Evolutionary conservation across 2,329 filamentous ascomycete species (phyloP), one percentile per base, ranked within the genome.

Genomic region (Chaetoscypha palmicola): DNA sequence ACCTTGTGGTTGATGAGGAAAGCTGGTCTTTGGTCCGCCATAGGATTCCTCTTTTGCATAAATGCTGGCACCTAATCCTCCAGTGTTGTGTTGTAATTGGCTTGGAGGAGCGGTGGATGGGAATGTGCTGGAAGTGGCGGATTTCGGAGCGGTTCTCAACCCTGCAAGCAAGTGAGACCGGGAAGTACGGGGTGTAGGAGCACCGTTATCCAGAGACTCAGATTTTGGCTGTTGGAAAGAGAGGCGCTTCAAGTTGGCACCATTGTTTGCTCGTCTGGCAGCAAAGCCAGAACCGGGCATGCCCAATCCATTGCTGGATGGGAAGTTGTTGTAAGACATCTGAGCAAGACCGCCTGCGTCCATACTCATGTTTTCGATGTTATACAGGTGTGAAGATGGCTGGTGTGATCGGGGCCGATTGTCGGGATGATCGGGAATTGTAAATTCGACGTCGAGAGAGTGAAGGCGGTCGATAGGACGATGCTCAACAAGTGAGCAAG

Each of bases 321-420:
- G 70, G 66, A 86, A 86, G 67, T 82, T 77, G 67, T 82, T 77
- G 74, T 88, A 91, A 72, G 88, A 86, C 91, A 97, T 97, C 78
- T 94, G 89, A 92, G 89, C 84, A 74, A 95, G 87, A 92, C 89
- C 88, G 78, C 91, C 91, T 79, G 91, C 83, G 91, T 95, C 85
- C 83, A 94, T 83, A 57, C 57, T 62, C 59, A 56, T 40, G 31
- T 23, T 42, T 57, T 30, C 53, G 50, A 52, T 60, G 51, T 51
- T 54, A 49, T 57, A 51, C 51, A 52, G 49, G 45, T 47, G 41
- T 34, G 19, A 28, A n/a, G 45, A 22, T 40, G 32, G n/a, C 37
- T 36, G 38, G 31, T 38, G 20, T 34, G 42, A 42, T 50, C 37
- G 48, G 35, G 38, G 46, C 17, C 16, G n/a, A 20, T 14, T 47